These are phyloP conservation scores for Hypoxylon sp. DNA, from an alignment of 2,329 filamentous ascomycete genomes.

Conservation along the genomic window DNA sequence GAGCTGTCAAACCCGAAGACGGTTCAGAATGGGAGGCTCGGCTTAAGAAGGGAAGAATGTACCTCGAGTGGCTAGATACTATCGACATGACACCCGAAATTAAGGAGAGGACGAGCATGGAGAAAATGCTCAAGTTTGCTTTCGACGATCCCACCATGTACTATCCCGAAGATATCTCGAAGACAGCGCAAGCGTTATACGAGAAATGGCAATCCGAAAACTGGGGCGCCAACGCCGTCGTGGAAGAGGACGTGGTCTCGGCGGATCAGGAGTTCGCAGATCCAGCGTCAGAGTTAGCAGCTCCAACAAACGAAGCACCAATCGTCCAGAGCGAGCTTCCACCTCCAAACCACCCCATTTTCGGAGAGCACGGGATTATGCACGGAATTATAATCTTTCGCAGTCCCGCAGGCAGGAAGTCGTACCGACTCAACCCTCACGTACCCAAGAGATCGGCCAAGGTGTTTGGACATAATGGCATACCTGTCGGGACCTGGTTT, in stretches of 20 bases:
- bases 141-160: slow-evolving; percentile 22
- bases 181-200: slow-evolving; percentile 31
- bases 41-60: slow-evolving; percentile 32
- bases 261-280: neutral
- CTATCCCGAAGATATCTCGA: slow-evolving; percentile 42
- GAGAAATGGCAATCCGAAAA: slow-evolving; percentile 46
- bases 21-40: slow-evolving; percentile 22
- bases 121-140: slow-evolving; percentile 21
- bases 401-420: slow-evolving; percentile 21
- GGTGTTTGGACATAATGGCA: slow-evolving; percentile 49
- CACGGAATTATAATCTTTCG: slow-evolving; percentile 44
- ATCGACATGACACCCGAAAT: slow-evolving; percentile 46
- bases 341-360: slow-evolving; percentile 45
- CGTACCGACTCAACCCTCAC: slow-evolving; percentile 42
- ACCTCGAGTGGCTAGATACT: slow-evolving; percentile 47
- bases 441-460: slow-evolving; percentile 41
- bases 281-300: neutral
- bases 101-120: slow-evolving; percentile 9
- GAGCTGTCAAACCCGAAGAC: slow-evolving; percentile 14
- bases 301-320: slow-evolving; percentile 14
- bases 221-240: slow-evolving; percentile 46
- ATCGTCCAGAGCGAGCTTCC: slow-evolving; percentile 35
- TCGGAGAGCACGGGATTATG: slow-evolving; percentile 48
- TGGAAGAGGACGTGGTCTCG: neutral
- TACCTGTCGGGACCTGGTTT: slow-evolving; percentile 50